Percentiles rank a stretch among this genome's conserved stretches.
phyloP scores from a whole-genome alignment of 352 stramenopile species.

The Pythium rhizo-oryzae region DNA sequence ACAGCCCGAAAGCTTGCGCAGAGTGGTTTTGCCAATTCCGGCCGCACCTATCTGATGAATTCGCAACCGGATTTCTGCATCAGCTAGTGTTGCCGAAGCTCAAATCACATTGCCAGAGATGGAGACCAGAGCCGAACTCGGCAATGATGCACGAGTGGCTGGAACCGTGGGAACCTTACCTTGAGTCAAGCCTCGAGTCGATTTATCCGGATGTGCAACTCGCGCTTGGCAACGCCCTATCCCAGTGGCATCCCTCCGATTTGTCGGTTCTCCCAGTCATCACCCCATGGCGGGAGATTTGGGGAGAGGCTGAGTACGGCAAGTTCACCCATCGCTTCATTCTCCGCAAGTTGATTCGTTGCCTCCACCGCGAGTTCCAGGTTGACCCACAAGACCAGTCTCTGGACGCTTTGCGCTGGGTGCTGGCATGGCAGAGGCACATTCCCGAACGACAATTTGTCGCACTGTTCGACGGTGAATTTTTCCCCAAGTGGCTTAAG shows the following conservation, averaged over 20 bases:
- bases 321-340: constrained; percentile 87
- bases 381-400: constrained; percentile 78
- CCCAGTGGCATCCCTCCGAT: constrained; percentile 83
- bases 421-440: constrained; percentile 72
- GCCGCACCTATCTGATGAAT: constrained; percentile 53
- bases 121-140: constrained; percentile 49
- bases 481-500: constrained; percentile 91
- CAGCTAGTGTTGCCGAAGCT: constrained; percentile 71
- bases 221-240: constrained; percentile 58
- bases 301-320: constrained; percentile 77
- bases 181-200: constrained; percentile 46
- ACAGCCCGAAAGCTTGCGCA: constrained; percentile 39
- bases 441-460: constrained; percentile 78
- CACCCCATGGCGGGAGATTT: constrained; percentile 69
- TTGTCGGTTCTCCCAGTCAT: constrained; percentile 62
- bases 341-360: constrained; percentile 71
- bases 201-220: constrained; percentile 79
- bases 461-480: constrained; percentile 88
- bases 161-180: constrained; percentile 55
- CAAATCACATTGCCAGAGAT: constrained; percentile 69
- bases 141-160: constrained; percentile 81
- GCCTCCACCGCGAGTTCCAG: constrained; percentile 80
- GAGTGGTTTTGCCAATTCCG: constrained; percentile 48
- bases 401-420: constrained; percentile 66
- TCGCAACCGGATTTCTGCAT: constrained; percentile 55